Evolutionary conservation across 202 grass and related monocot species (phyloP).

Genomic region (Alloteropsis angusta): DNA sequence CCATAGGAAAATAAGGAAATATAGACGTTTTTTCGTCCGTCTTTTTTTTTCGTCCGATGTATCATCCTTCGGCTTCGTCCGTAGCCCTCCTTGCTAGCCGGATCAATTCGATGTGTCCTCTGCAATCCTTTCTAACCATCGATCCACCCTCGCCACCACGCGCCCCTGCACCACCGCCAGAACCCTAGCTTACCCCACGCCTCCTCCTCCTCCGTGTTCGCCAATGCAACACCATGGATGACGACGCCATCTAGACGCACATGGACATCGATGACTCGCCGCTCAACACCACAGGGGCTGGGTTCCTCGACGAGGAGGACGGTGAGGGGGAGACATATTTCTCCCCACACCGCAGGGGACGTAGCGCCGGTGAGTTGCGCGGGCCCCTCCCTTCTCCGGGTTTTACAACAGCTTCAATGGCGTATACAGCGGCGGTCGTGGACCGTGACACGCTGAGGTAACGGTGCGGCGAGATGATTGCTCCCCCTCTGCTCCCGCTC

Average conservation of each 20-base stretch:
- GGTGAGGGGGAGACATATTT: slow-evolving; percentile 23
- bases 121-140: too few species aligned
- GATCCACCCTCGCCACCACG: neutral
- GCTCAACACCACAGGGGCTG: slow-evolving; percentile 3
- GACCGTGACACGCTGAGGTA: too few species aligned
- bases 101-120: too few species aligned
- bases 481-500: too few species aligned
- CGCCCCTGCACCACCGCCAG: neutral
- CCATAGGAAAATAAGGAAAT: too few species aligned
- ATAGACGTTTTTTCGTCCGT: too few species aligned
- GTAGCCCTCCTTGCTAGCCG: too few species aligned
- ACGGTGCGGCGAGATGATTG: too few species aligned
- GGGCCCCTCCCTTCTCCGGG: slow-evolving; percentile 27
- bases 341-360: slow-evolving; percentile 1
- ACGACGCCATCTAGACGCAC: slow-evolving; percentile 38
- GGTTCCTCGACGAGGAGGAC: slow-evolving; percentile 42
- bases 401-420: slow-evolving; percentile 53
- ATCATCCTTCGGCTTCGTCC: too few species aligned
- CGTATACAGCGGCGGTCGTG: too few species aligned
- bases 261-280: slow-evolving; percentile 59
- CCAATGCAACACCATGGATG: slow-evolving; percentile 25
- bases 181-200: slow-evolving; percentile 19
- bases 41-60: too few species aligned
- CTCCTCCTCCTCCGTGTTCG: neutral
- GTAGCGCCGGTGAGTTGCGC: neutral